Percentiles rank a stretch among this genome's conserved stretches.
phyloP scores from a whole-genome alignment of 2,329 filamentous ascomycete genomes.

The Neonectria sp. region DNA sequence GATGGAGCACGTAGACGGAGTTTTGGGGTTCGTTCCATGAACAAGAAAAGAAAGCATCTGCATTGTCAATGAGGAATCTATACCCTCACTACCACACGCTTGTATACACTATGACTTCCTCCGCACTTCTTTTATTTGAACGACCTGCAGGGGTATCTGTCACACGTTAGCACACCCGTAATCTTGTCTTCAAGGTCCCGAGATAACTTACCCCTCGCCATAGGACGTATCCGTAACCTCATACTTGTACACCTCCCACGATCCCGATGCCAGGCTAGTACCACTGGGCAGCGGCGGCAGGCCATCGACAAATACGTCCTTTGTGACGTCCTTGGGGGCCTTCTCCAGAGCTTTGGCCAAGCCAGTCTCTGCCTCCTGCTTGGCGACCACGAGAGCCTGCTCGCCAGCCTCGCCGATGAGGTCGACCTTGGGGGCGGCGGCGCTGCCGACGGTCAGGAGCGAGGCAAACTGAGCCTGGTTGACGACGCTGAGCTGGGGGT shows the following conservation, averaged over 20 bases:
- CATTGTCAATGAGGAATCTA: conserved; percentile 51
- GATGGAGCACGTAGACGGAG: conserved; percentile 22
- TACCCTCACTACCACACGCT: conserved; percentile 46
- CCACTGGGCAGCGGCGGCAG: conserved; percentile 90
- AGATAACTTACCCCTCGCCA: conserved; percentile 72
- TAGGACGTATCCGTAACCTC: conserved; percentile 78
- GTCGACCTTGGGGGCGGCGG: conserved; percentile 84
- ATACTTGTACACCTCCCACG: conserved; percentile 80
- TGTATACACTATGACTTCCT: conserved; percentile 50
- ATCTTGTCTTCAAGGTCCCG: neutral
- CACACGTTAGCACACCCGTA: conserved; percentile 37
- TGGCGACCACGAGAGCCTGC: conserved; percentile 80
- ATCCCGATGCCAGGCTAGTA: conserved; percentile 66
- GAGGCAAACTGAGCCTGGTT: conserved; percentile 89
- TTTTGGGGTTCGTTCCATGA: conserved; percentile 21
- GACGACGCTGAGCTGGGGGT: conserved; percentile 85
- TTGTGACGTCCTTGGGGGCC: conserved; percentile 66
- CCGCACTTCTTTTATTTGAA: conserved; percentile 63
- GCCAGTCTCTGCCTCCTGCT: conserved; percentile 81
- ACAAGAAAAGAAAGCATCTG: conserved; percentile 45
- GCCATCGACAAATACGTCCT: conserved; percentile 80
- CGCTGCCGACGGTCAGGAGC: conserved; percentile 88
- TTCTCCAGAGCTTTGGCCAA: conserved; percentile 81
- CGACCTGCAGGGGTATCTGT: conserved; percentile 75
- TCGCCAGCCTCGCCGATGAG: conserved; percentile 75